A percentile compares a stretch with the other conserved stretches of the same genome.
These are phyloP conservation scores for Fusarium buxicola DNA, from an alignment of 2,329 filamentous ascomycete genomes.

Conservation along the genomic window DNA sequence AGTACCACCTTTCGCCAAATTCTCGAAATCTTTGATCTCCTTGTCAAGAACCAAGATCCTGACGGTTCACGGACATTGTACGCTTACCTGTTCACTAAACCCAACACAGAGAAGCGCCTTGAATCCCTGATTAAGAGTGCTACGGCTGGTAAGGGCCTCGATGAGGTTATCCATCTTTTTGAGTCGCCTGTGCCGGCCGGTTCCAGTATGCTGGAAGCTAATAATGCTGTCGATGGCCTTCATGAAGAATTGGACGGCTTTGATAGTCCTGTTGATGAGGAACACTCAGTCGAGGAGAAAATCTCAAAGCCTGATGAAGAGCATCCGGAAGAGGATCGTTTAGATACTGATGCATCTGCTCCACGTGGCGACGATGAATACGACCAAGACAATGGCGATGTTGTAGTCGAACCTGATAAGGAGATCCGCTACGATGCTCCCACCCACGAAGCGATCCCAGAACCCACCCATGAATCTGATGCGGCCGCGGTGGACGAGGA, in stretches of 20 bases:
- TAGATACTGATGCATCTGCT: not conserved
- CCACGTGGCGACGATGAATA: not conserved
- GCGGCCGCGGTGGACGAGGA: constrained; percentile 13
- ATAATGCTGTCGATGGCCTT: constrained; percentile 30
- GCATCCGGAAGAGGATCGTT: constrained; percentile 34
- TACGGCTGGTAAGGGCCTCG: constrained; percentile 54
- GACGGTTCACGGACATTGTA: constrained; percentile 54
- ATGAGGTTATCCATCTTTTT: constrained; percentile 56
- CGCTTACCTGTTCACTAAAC: constrained; percentile 56
- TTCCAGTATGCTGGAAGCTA: constrained; percentile 27
- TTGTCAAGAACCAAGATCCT: constrained; percentile 58
- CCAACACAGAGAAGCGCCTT: constrained; percentile 54
- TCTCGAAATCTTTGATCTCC: constrained; percentile 56
- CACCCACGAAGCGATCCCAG: constrained; percentile 6
- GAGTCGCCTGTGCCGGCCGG: constrained; percentile 42
- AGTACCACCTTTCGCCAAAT: constrained; percentile 56
- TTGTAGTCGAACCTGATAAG: constrained; percentile 20
- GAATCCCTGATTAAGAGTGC: constrained; percentile 57
- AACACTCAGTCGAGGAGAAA: constrained; percentile 24
- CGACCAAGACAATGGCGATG: constrained; percentile 5
- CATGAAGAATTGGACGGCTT: constrained; percentile 43
- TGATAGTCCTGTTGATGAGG: constrained; percentile 43
- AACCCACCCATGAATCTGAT: constrained; percentile 19
- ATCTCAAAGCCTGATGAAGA: constrained; percentile 32
- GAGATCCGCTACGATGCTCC: constrained; percentile 23